Conservation (phyloP, 1,284 basidiomycete genomes). For the Peniophora sp. region DNA sequence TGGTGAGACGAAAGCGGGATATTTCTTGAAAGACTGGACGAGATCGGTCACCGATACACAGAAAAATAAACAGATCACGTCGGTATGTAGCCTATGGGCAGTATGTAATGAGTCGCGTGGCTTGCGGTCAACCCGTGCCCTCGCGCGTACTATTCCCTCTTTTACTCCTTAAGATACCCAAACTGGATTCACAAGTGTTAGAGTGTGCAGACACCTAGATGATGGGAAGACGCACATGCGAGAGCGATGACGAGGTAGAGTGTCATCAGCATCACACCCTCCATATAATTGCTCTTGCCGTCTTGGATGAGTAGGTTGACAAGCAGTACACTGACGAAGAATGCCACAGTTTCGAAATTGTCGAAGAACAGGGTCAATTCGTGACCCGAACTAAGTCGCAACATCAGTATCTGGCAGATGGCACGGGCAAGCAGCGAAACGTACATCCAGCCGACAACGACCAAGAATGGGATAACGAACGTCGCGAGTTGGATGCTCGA, state of each 20-base stretch:
- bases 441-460: constrained; percentile 77
- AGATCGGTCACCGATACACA: too few relatives aligned
- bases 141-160: neutral
- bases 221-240: constrained; percentile 29
- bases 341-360: constrained; percentile 75
- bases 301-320: constrained; percentile 79
- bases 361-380: constrained; percentile 81
- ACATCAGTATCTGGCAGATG: constrained; percentile 5
- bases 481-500: constrained; percentile 90
- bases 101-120: too few relatives aligned
- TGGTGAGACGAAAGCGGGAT: too few relatives aligned
- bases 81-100: too few relatives aligned
- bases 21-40: too few relatives aligned
- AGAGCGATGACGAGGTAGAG: constrained; percentile 60
- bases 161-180: constrained; percentile 20
- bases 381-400: constrained; percentile 28
- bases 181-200: constrained; percentile 23
- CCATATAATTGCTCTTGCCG: constrained; percentile 83
- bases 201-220: constrained; percentile 6
- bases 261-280: constrained; percentile 69
- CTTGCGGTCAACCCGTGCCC: too few relatives aligned
- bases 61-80: too few relatives aligned
- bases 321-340: constrained; percentile 82
- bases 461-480: constrained; percentile 80
- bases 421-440: constrained; percentile 15